Conservation (phyloP, 768 basidiomycete species). For the Suillus paluster region DNA sequence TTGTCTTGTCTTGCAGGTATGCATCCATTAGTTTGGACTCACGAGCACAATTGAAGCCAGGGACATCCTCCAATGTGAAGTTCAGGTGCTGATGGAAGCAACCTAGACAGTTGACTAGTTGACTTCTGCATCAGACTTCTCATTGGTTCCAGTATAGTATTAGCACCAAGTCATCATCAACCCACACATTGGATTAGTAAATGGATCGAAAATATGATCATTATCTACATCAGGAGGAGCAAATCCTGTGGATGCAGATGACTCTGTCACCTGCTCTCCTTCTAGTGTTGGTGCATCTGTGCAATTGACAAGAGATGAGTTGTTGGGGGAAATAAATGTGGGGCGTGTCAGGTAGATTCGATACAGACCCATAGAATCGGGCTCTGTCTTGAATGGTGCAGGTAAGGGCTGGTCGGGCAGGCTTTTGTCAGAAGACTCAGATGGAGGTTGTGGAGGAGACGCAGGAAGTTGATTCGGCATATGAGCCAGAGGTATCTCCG, state of each 20-base stretch:
- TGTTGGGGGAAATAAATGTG: slow-evolving; percentile 22
- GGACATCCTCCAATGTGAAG: slow-evolving; percentile 14
- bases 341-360: slow-evolving; percentile 23
- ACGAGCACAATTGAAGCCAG: slow-evolving; percentile 29
- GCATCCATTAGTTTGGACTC: slow-evolving; percentile 17
- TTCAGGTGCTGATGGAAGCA: slow-evolving; percentile 23
- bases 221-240: background rate
- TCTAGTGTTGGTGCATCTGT: slow-evolving; percentile 15
- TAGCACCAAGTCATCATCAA: slow-evolving; percentile 1
- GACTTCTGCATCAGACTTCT: slow-evolving; percentile 27
- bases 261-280: background rate
- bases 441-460: too few species aligned
- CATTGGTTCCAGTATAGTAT: slow-evolving; percentile 15
- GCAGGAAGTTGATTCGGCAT: too few species aligned
- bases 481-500: too few species aligned
- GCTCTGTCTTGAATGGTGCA: too few species aligned
- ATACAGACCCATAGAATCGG: slow-evolving; percentile 24
- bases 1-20: slow-evolving; percentile 16
- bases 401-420: too few species aligned
- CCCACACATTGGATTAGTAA: slow-evolving; percentile 18
- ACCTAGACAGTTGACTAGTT: slow-evolving; percentile 28
- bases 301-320: slow-evolving; percentile 16
- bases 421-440: too few species aligned
- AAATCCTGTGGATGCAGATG: background rate
- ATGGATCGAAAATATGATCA: slow-evolving; percentile 17